Evolutionary conservation across 805 yeast genomes (phyloP).

Genomic region (Lachancea fermentati): DNA sequence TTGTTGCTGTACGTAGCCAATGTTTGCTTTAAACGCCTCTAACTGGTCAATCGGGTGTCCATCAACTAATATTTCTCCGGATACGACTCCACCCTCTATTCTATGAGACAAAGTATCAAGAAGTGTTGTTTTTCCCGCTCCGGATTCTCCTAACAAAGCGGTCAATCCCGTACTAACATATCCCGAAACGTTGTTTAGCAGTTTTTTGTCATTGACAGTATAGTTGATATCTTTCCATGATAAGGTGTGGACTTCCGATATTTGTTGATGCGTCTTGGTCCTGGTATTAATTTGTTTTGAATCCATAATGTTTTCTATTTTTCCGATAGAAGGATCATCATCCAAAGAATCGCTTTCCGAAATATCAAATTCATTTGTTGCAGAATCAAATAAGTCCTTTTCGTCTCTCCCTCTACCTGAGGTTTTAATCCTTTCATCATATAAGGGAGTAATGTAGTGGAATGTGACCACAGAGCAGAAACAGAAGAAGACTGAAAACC

Average conservation of each 20-base stretch:
- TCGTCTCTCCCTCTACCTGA: neutral
- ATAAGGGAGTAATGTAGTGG: slow-evolving; percentile 29
- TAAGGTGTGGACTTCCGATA: slow-evolving; percentile 34
- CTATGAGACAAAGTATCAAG: slow-evolving; percentile 88
- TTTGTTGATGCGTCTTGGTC: neutral
- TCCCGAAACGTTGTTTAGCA: slow-evolving; percentile 67
- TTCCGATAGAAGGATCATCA: neutral
- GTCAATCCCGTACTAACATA: slow-evolving; percentile 77
- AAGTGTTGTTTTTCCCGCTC: slow-evolving; percentile 95
- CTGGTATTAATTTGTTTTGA: neutral
- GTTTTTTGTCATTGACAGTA: slow-evolving; percentile 27
- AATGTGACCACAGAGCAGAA: slow-evolving; percentile 27
- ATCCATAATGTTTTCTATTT: neutral
- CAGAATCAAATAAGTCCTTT: neutral
- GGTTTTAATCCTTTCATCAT: slow-evolving; percentile 11
- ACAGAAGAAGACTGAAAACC: slow-evolving; percentile 38
- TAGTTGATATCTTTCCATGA: slow-evolving; percentile 73
- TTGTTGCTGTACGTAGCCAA: slow-evolving; percentile 96
- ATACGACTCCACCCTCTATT: slow-evolving; percentile 63
- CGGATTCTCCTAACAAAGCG: slow-evolving; percentile 98
- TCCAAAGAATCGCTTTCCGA: neutral
- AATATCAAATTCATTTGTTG: neutral
- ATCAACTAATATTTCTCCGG: slow-evolving; percentile 70
- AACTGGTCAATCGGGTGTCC: slow-evolving; percentile 42
- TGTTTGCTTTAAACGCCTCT: slow-evolving; percentile 51